Conservation (phyloP, 2,329 filamentous ascomycete species). For the Mycosphaerella arachidis region DNA sequence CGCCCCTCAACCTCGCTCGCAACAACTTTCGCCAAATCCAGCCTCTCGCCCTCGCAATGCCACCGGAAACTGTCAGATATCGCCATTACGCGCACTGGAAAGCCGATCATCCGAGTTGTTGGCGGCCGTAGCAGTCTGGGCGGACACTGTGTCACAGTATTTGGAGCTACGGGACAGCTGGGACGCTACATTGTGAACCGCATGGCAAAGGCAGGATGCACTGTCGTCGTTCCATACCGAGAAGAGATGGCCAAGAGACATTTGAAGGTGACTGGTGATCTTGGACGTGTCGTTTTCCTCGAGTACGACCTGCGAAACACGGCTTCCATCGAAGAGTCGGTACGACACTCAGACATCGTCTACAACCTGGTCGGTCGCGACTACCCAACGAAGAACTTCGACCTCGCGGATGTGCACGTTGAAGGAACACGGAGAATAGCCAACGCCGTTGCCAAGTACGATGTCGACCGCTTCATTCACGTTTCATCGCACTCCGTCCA, state of each 20-base stretch:
- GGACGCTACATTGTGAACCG: conserved; percentile 97
- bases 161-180: conserved; percentile 92
- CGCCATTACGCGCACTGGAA: conserved; percentile 89
- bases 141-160: conserved; percentile 96
- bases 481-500: conserved; percentile 92
- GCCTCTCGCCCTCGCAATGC: conserved; percentile 27
- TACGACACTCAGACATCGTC: conserved; percentile 94
- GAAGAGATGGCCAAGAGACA: conserved; percentile 98
- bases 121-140: conserved; percentile 63
- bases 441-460: conserved; percentile 94
- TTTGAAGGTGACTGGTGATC: conserved; percentile 90
- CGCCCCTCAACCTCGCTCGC: conserved; percentile 28
- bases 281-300: conserved; percentile 83
- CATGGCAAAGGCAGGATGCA: conserved; percentile 88
- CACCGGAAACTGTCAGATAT: conserved; percentile 65
- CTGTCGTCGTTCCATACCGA: conserved; percentile 85
- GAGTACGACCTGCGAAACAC: conserved; percentile 96
- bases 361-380: conserved; percentile 93
- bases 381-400: conserved; percentile 99
- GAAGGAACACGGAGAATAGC: conserved; percentile 89
- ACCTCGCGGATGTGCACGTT: conserved; percentile 85
- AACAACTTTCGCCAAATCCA: conserved; percentile 24
- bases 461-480: conserved; percentile 93
- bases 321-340: conserved; percentile 89
- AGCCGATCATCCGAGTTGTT: conserved; percentile 82